These are phyloP conservation scores for Hamiltosporidium tvaerminnensis DNA, from an alignment of 371 early-diverging fungal genomes.

Conservation along the genomic window DNA sequence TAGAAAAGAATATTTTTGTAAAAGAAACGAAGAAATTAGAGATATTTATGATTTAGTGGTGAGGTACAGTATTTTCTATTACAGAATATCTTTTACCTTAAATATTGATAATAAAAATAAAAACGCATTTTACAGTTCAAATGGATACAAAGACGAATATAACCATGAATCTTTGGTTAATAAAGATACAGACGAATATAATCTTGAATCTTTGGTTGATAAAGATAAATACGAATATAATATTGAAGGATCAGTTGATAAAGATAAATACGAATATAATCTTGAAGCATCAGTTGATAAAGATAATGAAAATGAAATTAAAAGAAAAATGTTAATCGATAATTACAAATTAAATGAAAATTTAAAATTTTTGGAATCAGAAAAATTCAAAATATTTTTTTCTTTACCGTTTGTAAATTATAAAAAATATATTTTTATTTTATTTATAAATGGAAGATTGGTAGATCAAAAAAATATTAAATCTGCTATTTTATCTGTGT, in stretches of 20 bases:
- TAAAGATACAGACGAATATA: neutral
- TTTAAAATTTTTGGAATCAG: neutral
- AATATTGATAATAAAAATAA: constrained; percentile 3
- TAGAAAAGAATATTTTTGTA: constrained; percentile 33
- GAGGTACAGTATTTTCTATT: constrained; percentile 28
- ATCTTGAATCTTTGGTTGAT: neutral
- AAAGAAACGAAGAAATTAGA: constrained; percentile 30
- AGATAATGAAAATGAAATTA: no score
- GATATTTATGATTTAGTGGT: constrained; percentile 29
- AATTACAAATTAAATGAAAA: constrained; percentile 11
- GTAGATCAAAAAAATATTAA: constrained; percentile 40
- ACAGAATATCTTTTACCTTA: constrained; percentile 18
- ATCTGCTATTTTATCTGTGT: constrained; percentile 16
- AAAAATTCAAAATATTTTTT: constrained; percentile 9
- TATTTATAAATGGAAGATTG: constrained; percentile 41
- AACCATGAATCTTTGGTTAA: neutral
- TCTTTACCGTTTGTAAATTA: neutral
- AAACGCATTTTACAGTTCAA: neutral
- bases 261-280: neutral
- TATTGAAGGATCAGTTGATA: neutral
- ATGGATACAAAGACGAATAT: neutral
- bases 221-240: neutral
- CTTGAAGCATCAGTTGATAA: neutral
- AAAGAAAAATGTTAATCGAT: no score
- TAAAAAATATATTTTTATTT: constrained; percentile 16